Conservation (phyloP, 768 basidiomycete genomes). For the Thelephora ganbajun region DNA sequence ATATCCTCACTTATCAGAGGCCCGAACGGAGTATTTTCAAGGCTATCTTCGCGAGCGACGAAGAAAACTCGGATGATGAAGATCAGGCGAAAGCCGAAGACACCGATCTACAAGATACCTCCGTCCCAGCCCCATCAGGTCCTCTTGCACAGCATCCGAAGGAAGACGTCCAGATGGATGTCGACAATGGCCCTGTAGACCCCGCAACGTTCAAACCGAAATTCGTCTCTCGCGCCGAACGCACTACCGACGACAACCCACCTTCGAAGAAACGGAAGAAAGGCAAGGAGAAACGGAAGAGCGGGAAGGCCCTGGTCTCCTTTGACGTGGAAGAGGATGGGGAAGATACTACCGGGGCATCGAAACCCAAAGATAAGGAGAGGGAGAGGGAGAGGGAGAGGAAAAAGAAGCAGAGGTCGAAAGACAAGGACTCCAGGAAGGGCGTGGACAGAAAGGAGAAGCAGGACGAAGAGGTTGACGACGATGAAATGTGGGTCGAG, state of each 20-base stretch:
- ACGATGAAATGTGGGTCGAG: constrained; percentile 57
- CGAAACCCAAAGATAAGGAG: constrained; percentile 21
- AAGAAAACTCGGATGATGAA: constrained; percentile 75
- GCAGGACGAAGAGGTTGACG: constrained; percentile 26
- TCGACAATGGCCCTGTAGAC: constrained; percentile 24
- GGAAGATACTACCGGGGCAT: constrained; percentile 10
- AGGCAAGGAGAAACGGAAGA: constrained; percentile 33
- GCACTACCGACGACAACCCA: constrained; percentile 21
- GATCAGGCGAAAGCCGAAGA: constrained; percentile 21
- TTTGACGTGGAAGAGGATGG: constrained; percentile 63
- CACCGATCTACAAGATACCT: background rate
- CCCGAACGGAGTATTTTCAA: constrained; percentile 93
- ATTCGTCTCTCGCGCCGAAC: constrained; percentile 54
- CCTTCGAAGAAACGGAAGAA: constrained; percentile 22
- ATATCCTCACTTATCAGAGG: constrained; percentile 77
- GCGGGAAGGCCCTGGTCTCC: constrained; percentile 42
- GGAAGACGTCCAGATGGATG: background rate
- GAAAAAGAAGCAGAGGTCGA: constrained; percentile 14
- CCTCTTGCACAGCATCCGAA: constrained; percentile 7
- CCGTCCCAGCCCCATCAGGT: constrained; percentile 6
- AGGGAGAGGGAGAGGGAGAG: constrained; percentile 9
- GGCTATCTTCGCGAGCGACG: constrained; percentile 93
- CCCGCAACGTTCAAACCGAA: constrained; percentile 75
- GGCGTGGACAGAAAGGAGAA: constrained; percentile 24
- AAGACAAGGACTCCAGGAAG: constrained; percentile 15